A percentile compares a stretch with the other conserved stretches of the same genome.
Evolutionary conservation across 805 yeast species (phyloP).

Genomic region (Nakazawaea holstii): DNA sequence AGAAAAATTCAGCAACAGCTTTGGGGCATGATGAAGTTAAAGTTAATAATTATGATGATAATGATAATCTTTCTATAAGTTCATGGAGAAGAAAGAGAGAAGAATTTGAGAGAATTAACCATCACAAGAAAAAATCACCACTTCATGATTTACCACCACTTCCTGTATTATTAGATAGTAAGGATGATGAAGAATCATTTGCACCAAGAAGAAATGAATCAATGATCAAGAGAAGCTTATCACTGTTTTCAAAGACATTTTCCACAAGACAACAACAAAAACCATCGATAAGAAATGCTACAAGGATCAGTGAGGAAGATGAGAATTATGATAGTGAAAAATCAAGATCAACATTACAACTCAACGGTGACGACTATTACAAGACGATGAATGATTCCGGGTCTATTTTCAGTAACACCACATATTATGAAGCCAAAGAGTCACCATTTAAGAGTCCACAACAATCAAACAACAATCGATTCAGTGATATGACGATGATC

Average conservation of each 20-base stretch:
- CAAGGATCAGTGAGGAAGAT: neutral
- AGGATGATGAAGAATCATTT: neutral
- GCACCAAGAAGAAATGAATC: conserved; percentile 9
- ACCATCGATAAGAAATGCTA: neutral
- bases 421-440: conserved; percentile 6
- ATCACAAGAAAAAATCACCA: neutral
- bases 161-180: neutral
- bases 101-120: conserved; percentile 30
- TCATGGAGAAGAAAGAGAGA: conserved; percentile 50
- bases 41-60: conserved; percentile 26
- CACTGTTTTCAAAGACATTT: conserved; percentile 20
- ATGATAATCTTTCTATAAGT: conserved; percentile 42
- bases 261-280: neutral
- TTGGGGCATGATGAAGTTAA: conserved; percentile 18
- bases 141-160: neutral
- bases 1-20: conserved; percentile 6
- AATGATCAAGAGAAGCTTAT: conserved; percentile 20
- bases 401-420: conserved; percentile 7
- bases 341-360: conserved; percentile 11
- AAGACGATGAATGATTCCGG: conserved; percentile 6
- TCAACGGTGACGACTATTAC: conserved; percentile 2
- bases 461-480: conserved; percentile 10
- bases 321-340: neutral
- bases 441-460: conserved; percentile 9
- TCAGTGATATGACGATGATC: conserved; percentile 14